Conservation (phyloP, 1,284 basidiomycete species). For the Sanghuangporus baumii region DNA sequence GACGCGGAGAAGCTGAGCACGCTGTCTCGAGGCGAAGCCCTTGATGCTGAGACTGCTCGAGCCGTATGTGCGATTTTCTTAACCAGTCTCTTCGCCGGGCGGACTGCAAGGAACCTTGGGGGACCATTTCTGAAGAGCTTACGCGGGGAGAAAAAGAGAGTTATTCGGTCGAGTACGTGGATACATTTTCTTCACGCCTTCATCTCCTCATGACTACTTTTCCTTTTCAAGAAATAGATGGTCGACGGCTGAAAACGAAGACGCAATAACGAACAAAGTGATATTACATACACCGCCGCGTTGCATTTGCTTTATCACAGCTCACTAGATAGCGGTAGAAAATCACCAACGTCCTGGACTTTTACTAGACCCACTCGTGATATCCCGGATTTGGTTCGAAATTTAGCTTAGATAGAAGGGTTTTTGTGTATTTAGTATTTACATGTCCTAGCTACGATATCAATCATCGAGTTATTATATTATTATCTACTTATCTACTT, state of each 20-base stretch:
- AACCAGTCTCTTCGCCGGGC: constrained; percentile 47
- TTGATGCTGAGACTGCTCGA: constrained; percentile 57
- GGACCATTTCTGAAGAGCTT: constrained; percentile 18
- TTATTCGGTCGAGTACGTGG: constrained; percentile 21
- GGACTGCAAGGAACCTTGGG: constrained; percentile 55
- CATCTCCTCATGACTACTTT: background rate
- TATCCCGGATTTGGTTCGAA: no score
- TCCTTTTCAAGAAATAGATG: constrained; percentile 7
- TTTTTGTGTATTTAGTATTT: no score
- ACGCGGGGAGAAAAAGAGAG: constrained; percentile 17
- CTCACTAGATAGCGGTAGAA: background rate
- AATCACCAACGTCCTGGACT: background rate
- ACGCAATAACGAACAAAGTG: constrained; percentile 2
- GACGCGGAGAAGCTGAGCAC: constrained; percentile 29
- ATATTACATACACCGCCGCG: background rate
- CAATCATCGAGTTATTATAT: no score
- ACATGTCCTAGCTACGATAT: no score
- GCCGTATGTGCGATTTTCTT: constrained; percentile 60
- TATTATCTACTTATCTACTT: background rate
- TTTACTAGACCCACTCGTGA: no score
- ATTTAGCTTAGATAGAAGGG: no score
- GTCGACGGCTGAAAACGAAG: constrained; percentile 11
- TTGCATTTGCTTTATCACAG: background rate
- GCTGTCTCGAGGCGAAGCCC: constrained; percentile 28
- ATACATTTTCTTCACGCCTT: background rate